phyloP scores from a whole-genome alignment of 2,329 filamentous ascomycete genomes.

The Hypoxylon sp. region DNA sequence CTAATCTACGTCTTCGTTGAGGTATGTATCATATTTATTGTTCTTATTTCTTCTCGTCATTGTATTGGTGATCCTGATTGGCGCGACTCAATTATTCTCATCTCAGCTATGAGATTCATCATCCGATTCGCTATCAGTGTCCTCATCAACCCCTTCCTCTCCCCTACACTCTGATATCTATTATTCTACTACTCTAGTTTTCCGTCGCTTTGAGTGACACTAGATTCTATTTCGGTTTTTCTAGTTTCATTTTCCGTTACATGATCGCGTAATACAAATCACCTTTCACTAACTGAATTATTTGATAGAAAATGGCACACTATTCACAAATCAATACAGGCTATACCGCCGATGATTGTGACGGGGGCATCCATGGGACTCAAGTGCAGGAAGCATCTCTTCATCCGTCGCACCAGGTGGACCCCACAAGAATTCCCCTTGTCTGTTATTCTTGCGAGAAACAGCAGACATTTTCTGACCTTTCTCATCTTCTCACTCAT shows the following conservation, averaged over 20 bases:
- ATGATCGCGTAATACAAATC: not conserved
- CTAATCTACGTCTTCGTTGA: not conserved
- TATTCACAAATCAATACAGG: conserved; percentile 8
- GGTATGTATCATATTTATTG: not conserved
- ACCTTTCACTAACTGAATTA: not conserved
- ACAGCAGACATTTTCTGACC: conserved; percentile 85
- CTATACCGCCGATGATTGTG: not conserved
- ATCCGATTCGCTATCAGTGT: too few relatives aligned
- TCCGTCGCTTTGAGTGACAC: not conserved
- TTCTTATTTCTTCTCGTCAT: not conserved
- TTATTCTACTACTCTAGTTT: not conserved
- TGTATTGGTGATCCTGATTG: not conserved
- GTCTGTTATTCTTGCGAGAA: conserved; percentile 88
- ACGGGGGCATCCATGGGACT: not conserved
- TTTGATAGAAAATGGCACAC: conserved; percentile 14
- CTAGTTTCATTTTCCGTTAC: not conserved
- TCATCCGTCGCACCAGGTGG: conserved; percentile 7
- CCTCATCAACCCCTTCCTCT: not conserved
- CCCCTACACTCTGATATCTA: not conserved
- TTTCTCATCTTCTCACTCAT: conserved; percentile 93
- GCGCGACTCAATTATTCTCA: not conserved
- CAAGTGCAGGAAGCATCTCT: conserved; percentile 4
- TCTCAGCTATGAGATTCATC: not conserved
- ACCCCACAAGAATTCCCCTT: conserved; percentile 71
- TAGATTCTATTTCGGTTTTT: not conserved